These are phyloP conservation scores for Kitagawia praeruptora DNA, from an alignment of 129 eudicot genomes.

Conservation along the genomic window DNA sequence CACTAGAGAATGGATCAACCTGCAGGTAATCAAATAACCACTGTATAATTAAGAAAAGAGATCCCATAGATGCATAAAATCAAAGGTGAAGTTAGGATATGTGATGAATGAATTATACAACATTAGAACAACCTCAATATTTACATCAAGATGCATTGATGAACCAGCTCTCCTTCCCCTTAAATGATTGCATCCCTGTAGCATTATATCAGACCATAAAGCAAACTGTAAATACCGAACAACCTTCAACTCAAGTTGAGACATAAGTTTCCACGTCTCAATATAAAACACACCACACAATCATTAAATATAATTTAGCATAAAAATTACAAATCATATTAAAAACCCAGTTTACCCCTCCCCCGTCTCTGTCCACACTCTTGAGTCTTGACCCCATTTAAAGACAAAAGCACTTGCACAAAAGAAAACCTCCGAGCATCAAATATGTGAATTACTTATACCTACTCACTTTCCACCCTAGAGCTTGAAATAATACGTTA, in stretches of 20 bases:
- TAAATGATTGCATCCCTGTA: slow-evolving; percentile 76
- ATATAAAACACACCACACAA: background rate
- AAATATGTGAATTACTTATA: no score
- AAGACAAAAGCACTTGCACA: background rate
- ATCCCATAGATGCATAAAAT: no score
- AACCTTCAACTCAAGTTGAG: background rate
- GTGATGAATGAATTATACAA: no score
- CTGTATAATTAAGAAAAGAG: no score
- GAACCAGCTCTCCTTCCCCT: slow-evolving; percentile 99
- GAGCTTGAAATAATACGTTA: background rate
- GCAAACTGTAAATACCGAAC: background rate
- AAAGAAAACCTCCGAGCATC: background rate
- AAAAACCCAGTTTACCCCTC: background rate
- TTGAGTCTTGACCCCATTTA: background rate
- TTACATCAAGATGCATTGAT: slow-evolving; percentile 73
- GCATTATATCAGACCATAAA: background rate
- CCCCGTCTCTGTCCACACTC: background rate
- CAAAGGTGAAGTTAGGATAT: no score
- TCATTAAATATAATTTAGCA: background rate
- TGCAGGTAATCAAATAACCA: no score
- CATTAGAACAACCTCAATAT: slow-evolving; percentile 50
- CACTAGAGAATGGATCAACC: no score
- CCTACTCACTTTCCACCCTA: background rate
- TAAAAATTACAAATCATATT: background rate
- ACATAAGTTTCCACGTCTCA: background rate